Base-by-base conservation (phyloP, 148 eudicot genomes). In the Vaccinium myrtillus region DNA sequence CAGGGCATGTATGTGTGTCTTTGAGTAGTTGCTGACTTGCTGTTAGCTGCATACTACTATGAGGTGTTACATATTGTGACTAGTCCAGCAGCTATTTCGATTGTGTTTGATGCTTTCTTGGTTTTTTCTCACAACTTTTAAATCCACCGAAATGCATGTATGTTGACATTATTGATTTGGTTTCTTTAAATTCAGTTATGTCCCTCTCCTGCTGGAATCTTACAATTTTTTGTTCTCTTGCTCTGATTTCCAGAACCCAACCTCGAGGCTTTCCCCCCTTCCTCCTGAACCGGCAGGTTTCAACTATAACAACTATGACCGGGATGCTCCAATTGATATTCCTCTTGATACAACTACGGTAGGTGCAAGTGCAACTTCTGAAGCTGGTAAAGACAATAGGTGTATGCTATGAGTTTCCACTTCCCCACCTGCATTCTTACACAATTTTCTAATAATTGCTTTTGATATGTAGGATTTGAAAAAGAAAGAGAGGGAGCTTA, bases 251-350 rank as follows among this genome's bases (percentile, higher is more conserved):
- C 74, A 94, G 94, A 90, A 88, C 78, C 90, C 94, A 83, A 88
- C 89, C 65, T 82, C 91, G 77, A 87, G 78, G 56, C 89, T 93
- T 27, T 87, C 94, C 79, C 95, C 95, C 13, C 95, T 94, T 89
- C 95, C 95, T 58, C 94, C 86, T 75, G 98, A 93, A 83, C 94
- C 89, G 73, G 95, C 87, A 69, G 98, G 89, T 53, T 19, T 27
- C 59, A 25, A 65, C 46, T 5, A 43, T 43, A 43, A 43, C 46
- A 4, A 43, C 85, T 93, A 88, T 84, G 89, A 90, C 85, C 92
- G 88, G 65, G 90, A 89, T 79, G 90, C 90, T 70, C 89, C 95
- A 46, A 88, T 89, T 79, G 94, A 92, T 77, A 92, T 94, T 83
- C 91, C 94, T 82, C 96, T 93, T 86, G 92, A 89, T 85, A 86